phyloP scores from a whole-genome alignment of 495 filamentous ascomycete genomes.

The Aspergillus kassunensis region DNA sequence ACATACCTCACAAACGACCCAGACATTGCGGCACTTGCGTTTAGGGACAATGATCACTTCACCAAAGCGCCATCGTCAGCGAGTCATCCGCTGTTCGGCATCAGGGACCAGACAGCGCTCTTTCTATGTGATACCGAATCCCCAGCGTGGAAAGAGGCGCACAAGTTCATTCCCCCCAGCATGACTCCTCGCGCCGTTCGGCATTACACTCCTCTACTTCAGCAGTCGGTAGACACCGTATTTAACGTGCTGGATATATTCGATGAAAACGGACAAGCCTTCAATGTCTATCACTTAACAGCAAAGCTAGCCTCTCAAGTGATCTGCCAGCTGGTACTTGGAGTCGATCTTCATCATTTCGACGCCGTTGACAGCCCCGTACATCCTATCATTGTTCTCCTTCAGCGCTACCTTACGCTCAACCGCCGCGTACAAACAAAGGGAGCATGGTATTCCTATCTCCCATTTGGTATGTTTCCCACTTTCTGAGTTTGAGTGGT shows the following conservation, averaged over 20 bases:
- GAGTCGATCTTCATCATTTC: slow-evolving; percentile 49
- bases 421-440: slow-evolving; percentile 48
- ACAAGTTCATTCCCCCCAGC: slow-evolving; percentile 54
- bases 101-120: slow-evolving; percentile 47
- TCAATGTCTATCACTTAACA: slow-evolving; percentile 57
- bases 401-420: slow-evolving; percentile 38
- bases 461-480: slow-evolving; percentile 47
- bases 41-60: slow-evolving; percentile 39
- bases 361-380: slow-evolving; percentile 32
- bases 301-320: slow-evolving; percentile 50
- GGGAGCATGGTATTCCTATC: slow-evolving; percentile 44
- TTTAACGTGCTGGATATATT: slow-evolving; percentile 49
- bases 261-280: slow-evolving; percentile 31
- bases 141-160: slow-evolving; percentile 39
- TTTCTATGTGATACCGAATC: slow-evolving; percentile 53
- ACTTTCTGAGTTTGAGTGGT: too few species aligned
- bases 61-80: too few species aligned
- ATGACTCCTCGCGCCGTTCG: slow-evolving; percentile 51
- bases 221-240: slow-evolving; percentile 39
- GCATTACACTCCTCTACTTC: slow-evolving; percentile 51
- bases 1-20: slow-evolving; percentile 52
- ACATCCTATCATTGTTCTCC: slow-evolving; percentile 32
- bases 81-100: slow-evolving; percentile 44
- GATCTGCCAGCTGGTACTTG: slow-evolving; percentile 43
- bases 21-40: slow-evolving; percentile 31